Base-by-base conservation (phyloP, 176 grass and related monocot genomes). In the Avena atlantica region DNA sequence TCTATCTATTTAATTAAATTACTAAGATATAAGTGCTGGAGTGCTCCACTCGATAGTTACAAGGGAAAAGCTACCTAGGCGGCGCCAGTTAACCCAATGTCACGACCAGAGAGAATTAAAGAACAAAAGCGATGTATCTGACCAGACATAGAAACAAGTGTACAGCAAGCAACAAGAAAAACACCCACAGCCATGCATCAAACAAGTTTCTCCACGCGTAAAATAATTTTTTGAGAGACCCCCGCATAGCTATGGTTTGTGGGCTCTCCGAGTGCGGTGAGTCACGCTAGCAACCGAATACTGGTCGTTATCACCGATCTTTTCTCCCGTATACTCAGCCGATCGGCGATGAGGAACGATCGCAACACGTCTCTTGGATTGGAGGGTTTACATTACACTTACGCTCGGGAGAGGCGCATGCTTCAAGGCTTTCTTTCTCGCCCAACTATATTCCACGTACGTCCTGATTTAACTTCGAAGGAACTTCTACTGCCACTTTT, bases 31-130 rank as follows among this genome's bases (percentile, higher is more conserved):
- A 13, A 14, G 58, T 11, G n/a, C 1, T 60, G 58, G 53, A 62
- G 67, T 42, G 20, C 15, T 50, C 17, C 24, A 23, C 12, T 80
- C 58, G 85, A 68, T n/a, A 23, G 59, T 74, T 81, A 70, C 70
- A 55, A 61, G 31, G 29, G 36, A 88, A 88, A 88, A 84, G 27
- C 81, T 81, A 76, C 69, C 37, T 81, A 42, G 76, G 42, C 2
- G 11, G 31, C 20, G 76, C 12, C 76, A 68, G 76, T 10, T 10
- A 48, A 48, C 68, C 66, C 7, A 24, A 7, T 12, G 76, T 21
- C 50, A 50, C 62, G 58, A 84, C 37, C 0, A 5, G 17, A 37
- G 17, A 37, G 6, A 75, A 70, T 16, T 34, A 76, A 83, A 29
- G 55, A 70, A 61, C 36, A 55, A 71, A 50, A 88, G 53, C 45